A percentile compares a stretch with the other conserved stretches of the same genome.
phyloP scores from a whole-genome alignment of 441 rosid species.

The Erysimum cheiri region DNA sequence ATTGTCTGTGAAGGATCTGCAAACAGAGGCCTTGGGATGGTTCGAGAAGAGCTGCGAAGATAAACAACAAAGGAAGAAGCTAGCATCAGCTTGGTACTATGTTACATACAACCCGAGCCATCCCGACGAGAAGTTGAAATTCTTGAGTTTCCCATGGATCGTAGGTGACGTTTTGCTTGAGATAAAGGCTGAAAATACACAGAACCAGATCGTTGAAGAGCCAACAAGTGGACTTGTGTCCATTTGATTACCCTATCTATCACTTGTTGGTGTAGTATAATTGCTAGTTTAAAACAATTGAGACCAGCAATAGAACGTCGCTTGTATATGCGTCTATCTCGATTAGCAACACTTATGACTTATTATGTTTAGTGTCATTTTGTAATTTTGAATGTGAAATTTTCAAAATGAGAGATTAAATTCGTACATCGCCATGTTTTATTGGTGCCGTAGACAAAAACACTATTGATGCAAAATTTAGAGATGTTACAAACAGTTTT shows the following conservation, averaged over 20 bases:
- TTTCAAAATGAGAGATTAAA: no score
- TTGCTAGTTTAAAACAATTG: not conserved
- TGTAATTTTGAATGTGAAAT: not conserved
- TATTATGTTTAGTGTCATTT: not conserved
- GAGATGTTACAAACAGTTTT: no score
- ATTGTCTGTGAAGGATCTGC: constrained; percentile 58
- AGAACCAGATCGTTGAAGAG: constrained; percentile 14
- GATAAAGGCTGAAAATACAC: constrained; percentile 60
- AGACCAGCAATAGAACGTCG: not conserved
- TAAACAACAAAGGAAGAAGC: constrained; percentile 43
- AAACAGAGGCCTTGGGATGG: constrained; percentile 73
- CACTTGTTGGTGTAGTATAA: constrained; percentile 8
- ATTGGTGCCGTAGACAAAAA: no score
- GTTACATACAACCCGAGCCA: constrained; percentile 69
- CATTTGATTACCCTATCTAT: not conserved
- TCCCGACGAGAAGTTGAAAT: constrained; percentile 44
- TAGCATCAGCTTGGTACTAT: constrained; percentile 93
- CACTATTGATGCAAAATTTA: no score
- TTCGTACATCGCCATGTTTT: no score
- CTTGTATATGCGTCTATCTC: not conserved
- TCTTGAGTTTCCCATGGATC: constrained; percentile 88
- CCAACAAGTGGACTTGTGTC: constrained; percentile 1
- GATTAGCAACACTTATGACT: not conserved
- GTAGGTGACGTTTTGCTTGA: constrained; percentile 63
- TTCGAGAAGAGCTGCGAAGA: constrained; percentile 61